A percentile compares a stretch with the other conserved stretches of the same genome.
Conservation (phyloP, 1,284 basidiomycete species). For the Fistulina hepatica region DNA sequence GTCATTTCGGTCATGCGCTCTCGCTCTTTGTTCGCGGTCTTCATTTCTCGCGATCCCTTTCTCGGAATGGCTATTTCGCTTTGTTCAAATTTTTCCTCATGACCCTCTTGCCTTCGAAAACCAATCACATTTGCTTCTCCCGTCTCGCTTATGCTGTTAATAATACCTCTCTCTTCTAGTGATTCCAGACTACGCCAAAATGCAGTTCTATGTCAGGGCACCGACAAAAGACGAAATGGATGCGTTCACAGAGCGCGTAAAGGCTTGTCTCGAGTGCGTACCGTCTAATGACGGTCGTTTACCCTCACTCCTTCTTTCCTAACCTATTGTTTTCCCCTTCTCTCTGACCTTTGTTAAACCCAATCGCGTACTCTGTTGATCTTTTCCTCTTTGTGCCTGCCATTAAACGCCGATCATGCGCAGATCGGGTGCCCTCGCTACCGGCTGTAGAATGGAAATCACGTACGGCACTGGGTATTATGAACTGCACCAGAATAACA, state of each 20-base stretch:
- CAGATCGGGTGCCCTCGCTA: slow-evolving; percentile 63
- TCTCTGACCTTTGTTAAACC: no score
- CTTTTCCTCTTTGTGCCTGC: no score
- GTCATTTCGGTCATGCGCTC: no score
- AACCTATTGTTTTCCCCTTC: slow-evolving; percentile 8
- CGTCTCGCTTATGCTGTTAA: slow-evolving; percentile 4
- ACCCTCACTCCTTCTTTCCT: not conserved
- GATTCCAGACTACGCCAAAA: slow-evolving; percentile 68
- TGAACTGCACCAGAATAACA: not conserved
- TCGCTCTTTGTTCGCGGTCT: no score
- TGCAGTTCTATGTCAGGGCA: slow-evolving; percentile 58
- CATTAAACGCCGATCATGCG: no score
- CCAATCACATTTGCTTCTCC: slow-evolving; percentile 1
- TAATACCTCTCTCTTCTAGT: no score
- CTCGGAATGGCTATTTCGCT: no score
- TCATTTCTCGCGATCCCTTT: no score
- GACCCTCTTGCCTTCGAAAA: no score
- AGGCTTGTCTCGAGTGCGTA: slow-evolving; percentile 48
- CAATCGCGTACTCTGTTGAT: no score
- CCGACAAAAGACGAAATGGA: slow-evolving; percentile 46
- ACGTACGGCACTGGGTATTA: slow-evolving; percentile 12
- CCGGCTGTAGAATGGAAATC: slow-evolving; percentile 51
- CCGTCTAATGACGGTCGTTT: slow-evolving; percentile 1
- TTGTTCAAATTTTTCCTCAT: no score
- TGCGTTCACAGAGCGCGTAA: slow-evolving; percentile 37